Percentiles rank a stretch among this genome's conserved stretches.
Evolutionary conservation across 441 rosid species (phyloP).

Genomic region (Raphanus hybrid): DNA sequence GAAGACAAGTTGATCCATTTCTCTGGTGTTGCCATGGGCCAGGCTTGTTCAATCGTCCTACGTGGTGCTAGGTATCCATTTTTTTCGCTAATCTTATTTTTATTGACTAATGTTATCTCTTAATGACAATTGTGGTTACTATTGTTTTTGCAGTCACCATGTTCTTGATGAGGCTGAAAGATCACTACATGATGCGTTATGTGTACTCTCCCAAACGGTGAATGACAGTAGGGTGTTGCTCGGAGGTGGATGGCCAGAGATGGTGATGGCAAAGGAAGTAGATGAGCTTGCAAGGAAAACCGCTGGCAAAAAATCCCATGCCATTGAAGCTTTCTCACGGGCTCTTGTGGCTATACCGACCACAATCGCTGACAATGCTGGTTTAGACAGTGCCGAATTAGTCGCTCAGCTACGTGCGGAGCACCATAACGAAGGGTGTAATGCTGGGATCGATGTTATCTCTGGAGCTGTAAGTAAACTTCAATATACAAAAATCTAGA

Average conservation of each 20-base stretch:
- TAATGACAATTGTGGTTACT: neutral
- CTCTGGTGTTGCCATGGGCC: constrained; percentile 96
- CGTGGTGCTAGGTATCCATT: constrained; percentile 85
- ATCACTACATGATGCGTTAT: constrained; percentile 95
- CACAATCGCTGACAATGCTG: constrained; percentile 97
- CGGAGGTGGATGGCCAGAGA: constrained; percentile 99
- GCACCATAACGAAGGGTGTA: constrained; percentile 84
- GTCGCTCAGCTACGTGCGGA: constrained; percentile 96
- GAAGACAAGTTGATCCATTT: constrained; percentile 98
- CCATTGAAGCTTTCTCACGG: constrained; percentile 90
- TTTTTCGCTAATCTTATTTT: neutral
- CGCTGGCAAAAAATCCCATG: constrained; percentile 96
- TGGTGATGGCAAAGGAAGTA: constrained; percentile 97
- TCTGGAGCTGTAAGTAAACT: constrained; percentile 79
- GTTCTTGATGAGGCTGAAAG: constrained; percentile 99
- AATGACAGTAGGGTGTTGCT: constrained; percentile 92
- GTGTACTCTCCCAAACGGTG: constrained; percentile 95
- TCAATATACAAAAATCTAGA: neutral
- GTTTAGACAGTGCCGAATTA: constrained; percentile 95
- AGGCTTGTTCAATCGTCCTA: constrained; percentile 93
- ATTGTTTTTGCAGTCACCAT: constrained; percentile 68
- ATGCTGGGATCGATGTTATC: constrained; percentile 88
- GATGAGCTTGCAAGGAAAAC: constrained; percentile 91
- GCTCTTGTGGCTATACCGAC: constrained; percentile 92
- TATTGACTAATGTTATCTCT: neutral